Evolutionary conservation across 106 monocot species (phyloP).

Genomic region (Xerophyta viscosa): DNA sequence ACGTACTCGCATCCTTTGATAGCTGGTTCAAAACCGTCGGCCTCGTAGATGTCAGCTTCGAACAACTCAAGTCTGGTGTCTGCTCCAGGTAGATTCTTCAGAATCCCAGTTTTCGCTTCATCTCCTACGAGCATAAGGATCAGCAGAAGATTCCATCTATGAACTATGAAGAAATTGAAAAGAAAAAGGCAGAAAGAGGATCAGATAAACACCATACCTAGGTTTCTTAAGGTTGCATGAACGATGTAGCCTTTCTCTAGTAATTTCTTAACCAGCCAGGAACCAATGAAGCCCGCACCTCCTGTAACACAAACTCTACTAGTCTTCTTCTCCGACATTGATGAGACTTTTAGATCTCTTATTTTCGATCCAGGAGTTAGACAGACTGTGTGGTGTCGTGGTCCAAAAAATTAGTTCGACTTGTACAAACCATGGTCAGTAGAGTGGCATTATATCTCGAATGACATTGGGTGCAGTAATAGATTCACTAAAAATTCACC

Average conservation of each 20-base stretch:
- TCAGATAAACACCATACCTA: conserved; percentile 16
- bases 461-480: no score
- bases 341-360: no score
- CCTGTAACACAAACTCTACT: conserved; percentile 53
- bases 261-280: conserved; percentile 48
- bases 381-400: no score
- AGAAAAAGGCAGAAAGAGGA: no score
- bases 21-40: conserved; percentile 31
- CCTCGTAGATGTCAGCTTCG: conserved; percentile 43
- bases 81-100: conserved; percentile 41
- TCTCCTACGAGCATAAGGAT: conserved; percentile 20
- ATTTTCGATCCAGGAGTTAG: no score
- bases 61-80: conserved; percentile 33
- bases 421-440: no score
- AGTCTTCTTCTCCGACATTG: background rate
- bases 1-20: conserved; percentile 49
- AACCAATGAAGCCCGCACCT: conserved; percentile 35
- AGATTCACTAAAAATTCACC: no score
- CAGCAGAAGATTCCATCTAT: no score
- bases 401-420: no score
- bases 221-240: conserved; percentile 54
- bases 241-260: conserved; percentile 33
- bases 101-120: conserved; percentile 17
- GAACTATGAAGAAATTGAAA: no score
- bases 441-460: no score